Base-by-base conservation (phyloP, 2,329 filamentous ascomycete genomes). In the Cercospora canescens region DNA sequence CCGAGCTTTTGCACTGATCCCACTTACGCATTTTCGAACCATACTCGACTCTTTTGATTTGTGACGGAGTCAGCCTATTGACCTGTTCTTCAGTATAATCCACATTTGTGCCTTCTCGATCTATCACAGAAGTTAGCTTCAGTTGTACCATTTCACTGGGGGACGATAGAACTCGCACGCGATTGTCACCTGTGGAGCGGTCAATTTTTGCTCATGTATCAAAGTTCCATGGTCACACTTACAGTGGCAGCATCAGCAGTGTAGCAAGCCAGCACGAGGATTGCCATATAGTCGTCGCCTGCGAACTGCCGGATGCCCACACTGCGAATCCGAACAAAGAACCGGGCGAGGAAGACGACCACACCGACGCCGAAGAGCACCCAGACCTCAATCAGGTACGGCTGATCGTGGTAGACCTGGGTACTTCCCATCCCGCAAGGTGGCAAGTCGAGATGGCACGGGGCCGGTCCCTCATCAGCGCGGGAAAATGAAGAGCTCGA, bases 281-380 rank as follows among this genome's bases (percentile, higher is more conserved):
- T n/a, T 0, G 76, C 72, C 32, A 81, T 75, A 11, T 77, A 76
- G 60, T 81, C 79, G 66, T 82, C 81, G 6, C 79, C 77, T 24
- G 77, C 74, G 3, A 81, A 70, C 0, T 78, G 75, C n/a, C 74
- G 72, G 30, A 76, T 59, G 2, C 80, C 80, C 1, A 80, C 79
- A 0, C 77, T 78, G 2, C 78, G 77, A 16, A 80, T 60, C 1
- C 80, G 76, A 4, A 81, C 77, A 14, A 64, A 69, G 18, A 77
- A 79, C 3, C 80, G 76, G 3, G 74, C 28, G 1, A 75, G n/a
- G 0, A 82, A 63, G 11, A 81, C 68, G 3, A 71, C 9, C 3
- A 73, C 69, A 1, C 79, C 79, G 28, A 79, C 58, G 1, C 65
- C 73, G 50, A 76, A 81, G 21, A 74, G 62, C 14, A 45, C 66